Evolutionary conservation across 2,329 filamentous ascomycete species (phyloP).

Genomic region (Xylariaceae sp.): DNA sequence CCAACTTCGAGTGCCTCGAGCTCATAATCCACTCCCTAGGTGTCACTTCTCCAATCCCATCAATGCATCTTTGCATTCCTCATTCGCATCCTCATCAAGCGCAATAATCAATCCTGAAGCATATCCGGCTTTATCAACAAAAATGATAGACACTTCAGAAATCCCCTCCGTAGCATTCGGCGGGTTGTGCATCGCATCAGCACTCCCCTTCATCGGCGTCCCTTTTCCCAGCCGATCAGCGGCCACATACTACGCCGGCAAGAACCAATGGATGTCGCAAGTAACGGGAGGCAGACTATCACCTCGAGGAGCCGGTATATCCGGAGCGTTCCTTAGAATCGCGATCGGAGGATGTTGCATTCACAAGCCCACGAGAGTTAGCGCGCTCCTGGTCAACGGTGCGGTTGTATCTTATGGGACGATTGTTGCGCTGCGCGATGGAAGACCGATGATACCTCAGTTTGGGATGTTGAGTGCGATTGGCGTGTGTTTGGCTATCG

Average conservation of each 20-base stretch:
- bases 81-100: too few species aligned
- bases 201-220: conserved; percentile 23
- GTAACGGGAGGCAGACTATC: conserved; percentile 18
- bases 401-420: neutral
- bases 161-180: conserved; percentile 17
- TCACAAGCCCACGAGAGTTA: conserved; percentile 6
- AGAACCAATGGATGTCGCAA: conserved; percentile 22
- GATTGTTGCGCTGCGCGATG: neutral
- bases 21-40: too few species aligned
- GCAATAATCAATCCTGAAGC: too few species aligned
- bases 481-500: neutral
- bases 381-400: neutral
- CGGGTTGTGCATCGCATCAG: conserved; percentile 21
- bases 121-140: too few species aligned
- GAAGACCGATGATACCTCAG: neutral
- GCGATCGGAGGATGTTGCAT: conserved; percentile 21
- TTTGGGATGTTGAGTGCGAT: neutral
- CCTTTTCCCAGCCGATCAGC: conserved; percentile 18
- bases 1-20: too few species aligned
- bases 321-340: conserved; percentile 17
- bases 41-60: too few species aligned
- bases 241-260: conserved; percentile 24
- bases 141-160: neutral
- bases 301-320: conserved; percentile 19
- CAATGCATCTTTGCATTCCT: too few species aligned